Percentiles rank a stretch among this genome's conserved stretches.
Conservation (phyloP, 495 filamentous ascomycete species). For the Podospora pseudocomata region DNA sequence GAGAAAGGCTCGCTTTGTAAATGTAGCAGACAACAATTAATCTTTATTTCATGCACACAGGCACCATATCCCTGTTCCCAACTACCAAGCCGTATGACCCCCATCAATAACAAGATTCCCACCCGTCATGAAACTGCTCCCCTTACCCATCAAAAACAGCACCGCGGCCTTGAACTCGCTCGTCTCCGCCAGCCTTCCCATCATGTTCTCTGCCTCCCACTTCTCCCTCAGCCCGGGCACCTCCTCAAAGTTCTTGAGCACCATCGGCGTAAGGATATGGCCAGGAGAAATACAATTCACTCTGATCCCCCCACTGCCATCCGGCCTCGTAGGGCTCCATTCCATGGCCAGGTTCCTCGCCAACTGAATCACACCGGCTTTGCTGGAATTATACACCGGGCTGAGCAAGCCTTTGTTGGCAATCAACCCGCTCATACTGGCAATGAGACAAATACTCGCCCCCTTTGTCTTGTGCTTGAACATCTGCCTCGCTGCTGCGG, state of each 20-base stretch:
- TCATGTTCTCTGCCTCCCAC: constrained; percentile 70
- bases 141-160: constrained; percentile 55
- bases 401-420: constrained; percentile 68
- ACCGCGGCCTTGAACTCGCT: constrained; percentile 66
- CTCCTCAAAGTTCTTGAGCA: constrained; percentile 61
- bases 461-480: constrained; percentile 66
- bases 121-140: constrained; percentile 70
- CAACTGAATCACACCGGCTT: constrained; percentile 67
- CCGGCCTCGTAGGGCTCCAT: constrained; percentile 52
- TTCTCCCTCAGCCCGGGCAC: constrained; percentile 55
- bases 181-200: constrained; percentile 58
- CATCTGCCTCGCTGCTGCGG: constrained; percentile 72
- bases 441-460: constrained; percentile 66
- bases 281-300: constrained; percentile 67
- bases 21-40: not conserved
- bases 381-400: constrained; percentile 66
- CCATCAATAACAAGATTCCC: constrained; percentile 59
- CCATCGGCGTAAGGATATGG: constrained; percentile 72
- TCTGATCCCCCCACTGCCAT: constrained; percentile 54
- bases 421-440: constrained; percentile 68
- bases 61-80: not conserved
- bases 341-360: constrained; percentile 65
- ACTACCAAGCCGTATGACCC: constrained; percentile 52
- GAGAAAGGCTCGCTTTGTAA: not conserved
- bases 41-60: constrained; percentile 26